A percentile compares a stretch with the other conserved stretches of the same genome.
Conservation (phyloP, 2,329 filamentous ascomycete species). For the Arachnomyces sp. region DNA sequence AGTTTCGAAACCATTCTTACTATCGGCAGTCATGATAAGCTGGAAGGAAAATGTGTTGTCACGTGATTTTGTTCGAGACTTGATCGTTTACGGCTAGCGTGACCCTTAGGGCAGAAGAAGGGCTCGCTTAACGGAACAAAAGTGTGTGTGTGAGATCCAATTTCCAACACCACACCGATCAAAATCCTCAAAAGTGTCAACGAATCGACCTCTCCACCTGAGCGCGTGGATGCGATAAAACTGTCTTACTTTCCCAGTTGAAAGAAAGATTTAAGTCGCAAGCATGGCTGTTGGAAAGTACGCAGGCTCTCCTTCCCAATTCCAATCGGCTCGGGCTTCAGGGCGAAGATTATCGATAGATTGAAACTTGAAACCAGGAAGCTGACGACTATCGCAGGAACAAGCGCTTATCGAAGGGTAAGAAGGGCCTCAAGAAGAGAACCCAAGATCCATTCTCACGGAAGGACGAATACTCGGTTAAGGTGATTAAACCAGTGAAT, state of each 20-base stretch:
- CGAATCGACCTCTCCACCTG: constrained; percentile 30
- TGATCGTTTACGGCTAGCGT: too few species aligned
- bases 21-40: too few species aligned
- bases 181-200: constrained; percentile 27
- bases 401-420: constrained; percentile 99
- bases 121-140: constrained; percentile 36
- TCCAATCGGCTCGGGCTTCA: background rate
- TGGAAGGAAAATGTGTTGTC: too few species aligned
- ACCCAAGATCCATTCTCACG: constrained; percentile 93
- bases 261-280: constrained; percentile 48
- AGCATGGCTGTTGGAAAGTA: constrained; percentile 79
- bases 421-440: constrained; percentile 99
- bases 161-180: constrained; percentile 28
- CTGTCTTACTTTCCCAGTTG: constrained; percentile 35
- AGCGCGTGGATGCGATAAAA: constrained; percentile 33
- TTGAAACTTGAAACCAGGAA: constrained; percentile 1
- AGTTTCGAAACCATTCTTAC: too few species aligned
- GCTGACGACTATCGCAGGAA: constrained; percentile 54
- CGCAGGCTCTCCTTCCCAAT: constrained; percentile 27
- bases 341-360: background rate
- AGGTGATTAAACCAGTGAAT: constrained; percentile 46
- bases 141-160: constrained; percentile 36
- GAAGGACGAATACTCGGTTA: constrained; percentile 99
- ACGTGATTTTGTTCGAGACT: too few species aligned
- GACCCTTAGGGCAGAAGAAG: background rate